Percentiles rank a stretch among this genome's conserved stretches.
Evolutionary conservation across 148 eudicot genomes (phyloP).

Genomic region (Fallopia convolvulus): DNA sequence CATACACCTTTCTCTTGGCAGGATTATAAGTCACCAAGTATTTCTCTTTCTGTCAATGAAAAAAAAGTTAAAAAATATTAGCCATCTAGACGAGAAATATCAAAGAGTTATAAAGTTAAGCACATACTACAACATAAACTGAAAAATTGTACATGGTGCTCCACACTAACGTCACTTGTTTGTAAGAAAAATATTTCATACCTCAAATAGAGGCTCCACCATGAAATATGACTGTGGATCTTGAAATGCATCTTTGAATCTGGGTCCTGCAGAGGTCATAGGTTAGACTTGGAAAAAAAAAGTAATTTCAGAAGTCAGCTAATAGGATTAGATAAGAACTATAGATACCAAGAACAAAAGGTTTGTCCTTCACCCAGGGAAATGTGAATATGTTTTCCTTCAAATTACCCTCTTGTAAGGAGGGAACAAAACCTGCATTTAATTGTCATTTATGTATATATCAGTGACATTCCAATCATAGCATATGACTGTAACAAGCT

Average conservation of each 20-base stretch:
- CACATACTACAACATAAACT: not conserved
- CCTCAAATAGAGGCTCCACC: conserved; percentile 82
- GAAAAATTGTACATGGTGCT: not conserved
- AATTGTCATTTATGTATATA: not conserved
- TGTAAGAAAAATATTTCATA: conserved; percentile 16
- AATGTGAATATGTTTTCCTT: conserved; percentile 69
- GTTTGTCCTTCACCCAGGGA: conserved; percentile 72
- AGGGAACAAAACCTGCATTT: conserved; percentile 70
- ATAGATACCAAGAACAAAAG: conserved; percentile 68
- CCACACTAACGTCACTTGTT: not conserved
- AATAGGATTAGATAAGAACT: not conserved
- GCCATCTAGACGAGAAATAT: not conserved
- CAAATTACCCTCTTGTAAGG: conserved; percentile 78
- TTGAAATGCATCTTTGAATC: conserved; percentile 92
- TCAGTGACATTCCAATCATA: not conserved
- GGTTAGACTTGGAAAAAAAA: conserved; percentile 4
- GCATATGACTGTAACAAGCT: not conserved
- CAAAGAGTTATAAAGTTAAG: not conserved
- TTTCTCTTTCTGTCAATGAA: conserved; percentile 53
- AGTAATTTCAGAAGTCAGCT: not conserved
- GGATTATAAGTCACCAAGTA: conserved; percentile 86
- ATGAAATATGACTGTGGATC: conserved; percentile 73
- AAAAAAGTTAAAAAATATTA: not conserved
- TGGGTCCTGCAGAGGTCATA: conserved; percentile 48
- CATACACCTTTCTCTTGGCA: conserved; percentile 74